Evolutionary conservation across 2,329 filamentous ascomycete genomes (phyloP).

Genomic region (Leptographium radiaticola): DNA sequence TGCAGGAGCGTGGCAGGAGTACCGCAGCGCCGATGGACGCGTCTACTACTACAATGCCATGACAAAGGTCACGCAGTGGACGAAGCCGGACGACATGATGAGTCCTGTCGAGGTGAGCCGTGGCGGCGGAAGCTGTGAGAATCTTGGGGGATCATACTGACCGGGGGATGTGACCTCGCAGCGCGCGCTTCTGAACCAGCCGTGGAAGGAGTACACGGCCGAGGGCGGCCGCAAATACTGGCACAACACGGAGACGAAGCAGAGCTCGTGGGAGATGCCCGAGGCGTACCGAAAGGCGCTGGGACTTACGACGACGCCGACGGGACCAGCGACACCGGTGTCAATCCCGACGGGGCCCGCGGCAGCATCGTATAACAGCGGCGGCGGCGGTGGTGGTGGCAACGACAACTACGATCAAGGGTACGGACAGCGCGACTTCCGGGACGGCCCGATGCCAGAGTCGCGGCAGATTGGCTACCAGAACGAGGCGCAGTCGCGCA

Average conservation of each 20-base stretch:
- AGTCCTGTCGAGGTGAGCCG: conserved; percentile 59
- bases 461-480: conserved; percentile 37
- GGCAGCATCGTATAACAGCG: conserved; percentile 13
- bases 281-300: conserved; percentile 66
- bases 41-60: conserved; percentile 82
- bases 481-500: conserved; percentile 21
- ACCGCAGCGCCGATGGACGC: conserved; percentile 67
- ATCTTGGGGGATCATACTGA: neutral
- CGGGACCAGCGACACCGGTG: conserved; percentile 27
- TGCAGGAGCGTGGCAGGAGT: conserved; percentile 59
- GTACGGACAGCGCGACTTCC: conserved; percentile 3
- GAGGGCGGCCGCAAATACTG: conserved; percentile 86
- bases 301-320: conserved; percentile 38
- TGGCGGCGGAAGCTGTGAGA: neutral
- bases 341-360: conserved; percentile 21
- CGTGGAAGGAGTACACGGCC: conserved; percentile 86
- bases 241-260: conserved; percentile 83
- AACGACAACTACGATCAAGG: conserved; percentile 2
- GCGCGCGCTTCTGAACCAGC: conserved; percentile 69
- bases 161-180: conserved; percentile 21
- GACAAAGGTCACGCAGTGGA: conserved; percentile 87
- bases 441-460: conserved; percentile 30
- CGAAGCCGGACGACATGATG: conserved; percentile 85
- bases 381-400: conserved; percentile 7
- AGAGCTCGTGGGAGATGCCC: conserved; percentile 92